phyloP scores from a whole-genome alignment of 352 stramenopile genomes.

The Plasmopara halstedii region DNA sequence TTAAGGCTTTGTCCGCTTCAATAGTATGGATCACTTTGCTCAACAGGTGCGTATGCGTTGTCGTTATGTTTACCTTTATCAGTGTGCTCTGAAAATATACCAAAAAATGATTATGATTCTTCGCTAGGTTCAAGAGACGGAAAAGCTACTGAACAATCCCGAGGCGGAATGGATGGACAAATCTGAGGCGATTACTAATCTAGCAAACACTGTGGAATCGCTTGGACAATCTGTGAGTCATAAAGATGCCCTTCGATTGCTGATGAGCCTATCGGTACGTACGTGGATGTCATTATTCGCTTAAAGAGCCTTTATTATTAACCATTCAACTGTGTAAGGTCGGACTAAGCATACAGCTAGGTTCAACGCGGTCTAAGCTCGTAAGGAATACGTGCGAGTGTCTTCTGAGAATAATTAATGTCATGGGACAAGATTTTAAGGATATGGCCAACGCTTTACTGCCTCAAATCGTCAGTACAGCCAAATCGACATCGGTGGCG shows the following conservation, averaged over 20 bases:
- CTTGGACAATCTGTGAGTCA: constrained; percentile 15
- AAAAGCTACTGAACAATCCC: constrained; percentile 21
- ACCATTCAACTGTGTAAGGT: constrained; percentile 15
- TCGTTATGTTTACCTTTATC: neutral
- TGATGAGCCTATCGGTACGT: constrained; percentile 42
- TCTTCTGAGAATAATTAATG: constrained; percentile 41
- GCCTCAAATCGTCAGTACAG: constrained; percentile 34
- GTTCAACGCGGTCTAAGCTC: constrained; percentile 39
- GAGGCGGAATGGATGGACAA: constrained; percentile 37
- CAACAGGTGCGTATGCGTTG: constrained; percentile 11
- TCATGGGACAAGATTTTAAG: constrained; percentile 34
- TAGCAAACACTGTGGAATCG: constrained; percentile 40
- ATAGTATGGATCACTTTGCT: constrained; percentile 18
- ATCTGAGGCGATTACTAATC: constrained; percentile 30
- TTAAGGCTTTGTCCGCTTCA: too few species aligned
- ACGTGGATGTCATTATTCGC: too few species aligned
- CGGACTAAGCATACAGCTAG: constrained; percentile 35
- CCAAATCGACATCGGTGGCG: constrained; percentile 44
- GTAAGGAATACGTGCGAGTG: constrained; percentile 41
- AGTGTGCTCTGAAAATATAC: neutral
- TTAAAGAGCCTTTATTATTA: too few species aligned
- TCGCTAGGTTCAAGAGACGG: constrained; percentile 31
- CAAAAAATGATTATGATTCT: neutral
- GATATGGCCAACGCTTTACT: constrained; percentile 56
- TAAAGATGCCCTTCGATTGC: constrained; percentile 26